Evolutionary conservation across 169 alveolate genomes (phyloP).

Genomic region (Babesia ovata): DNA sequence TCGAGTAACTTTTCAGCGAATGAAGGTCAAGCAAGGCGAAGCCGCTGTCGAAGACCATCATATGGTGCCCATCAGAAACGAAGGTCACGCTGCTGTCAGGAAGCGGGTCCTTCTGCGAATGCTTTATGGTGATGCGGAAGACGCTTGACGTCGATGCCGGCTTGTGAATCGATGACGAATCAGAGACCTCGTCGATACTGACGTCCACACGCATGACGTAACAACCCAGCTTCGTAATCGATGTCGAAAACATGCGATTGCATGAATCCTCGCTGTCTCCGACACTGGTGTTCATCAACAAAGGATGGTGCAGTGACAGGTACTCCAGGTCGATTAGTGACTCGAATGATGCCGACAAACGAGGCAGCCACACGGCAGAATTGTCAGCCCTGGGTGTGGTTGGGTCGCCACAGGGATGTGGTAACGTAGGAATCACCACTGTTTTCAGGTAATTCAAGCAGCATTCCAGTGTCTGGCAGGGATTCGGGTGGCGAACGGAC

Average conservation of each 20-base stretch:
- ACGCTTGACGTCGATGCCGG: background rate
- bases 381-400: background rate
- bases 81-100: slow-evolving; percentile 2
- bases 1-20: background rate
- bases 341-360: slow-evolving; percentile 24
- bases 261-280: background rate
- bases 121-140: slow-evolving; percentile 24
- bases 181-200: slow-evolving; percentile 15
- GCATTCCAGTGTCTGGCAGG: slow-evolving; percentile 31
- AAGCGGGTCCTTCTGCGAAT: background rate
- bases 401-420: background rate
- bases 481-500: slow-evolving; percentile 45
- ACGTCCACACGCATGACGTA: slow-evolving; percentile 55
- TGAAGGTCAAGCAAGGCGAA: slow-evolving; percentile 31
- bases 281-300: slow-evolving; percentile 3
- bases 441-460: slow-evolving; percentile 30
- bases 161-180: slow-evolving; percentile 7
- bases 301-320: slow-evolving; percentile 57
- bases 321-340: slow-evolving; percentile 46
- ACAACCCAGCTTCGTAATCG: slow-evolving; percentile 45
- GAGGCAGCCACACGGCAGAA: slow-evolving; percentile 21
- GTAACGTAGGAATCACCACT: slow-evolving; percentile 33
- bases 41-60: slow-evolving; percentile 41
- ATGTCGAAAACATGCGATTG: background rate
- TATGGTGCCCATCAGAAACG: slow-evolving; percentile 40